Evolutionary conservation across 208 protist species (phyloP).

Genomic region (Trypanosoma avium): DNA sequence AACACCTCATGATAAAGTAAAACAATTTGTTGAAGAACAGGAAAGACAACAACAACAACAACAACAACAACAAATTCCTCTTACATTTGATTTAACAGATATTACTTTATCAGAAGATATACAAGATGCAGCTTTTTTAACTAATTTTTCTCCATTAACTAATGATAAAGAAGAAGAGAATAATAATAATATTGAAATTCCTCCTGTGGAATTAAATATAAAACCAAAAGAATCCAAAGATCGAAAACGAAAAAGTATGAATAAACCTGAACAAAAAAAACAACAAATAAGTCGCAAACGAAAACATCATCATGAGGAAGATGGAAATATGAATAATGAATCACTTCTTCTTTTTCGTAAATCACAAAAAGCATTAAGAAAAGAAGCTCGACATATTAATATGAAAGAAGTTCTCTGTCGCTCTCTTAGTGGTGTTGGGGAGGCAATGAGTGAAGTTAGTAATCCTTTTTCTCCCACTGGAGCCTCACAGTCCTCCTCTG

Average conservation of each 20-base stretch:
- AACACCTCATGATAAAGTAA: constrained; percentile 22
- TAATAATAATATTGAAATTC: background rate
- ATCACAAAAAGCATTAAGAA: constrained; percentile 66
- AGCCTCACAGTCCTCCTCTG: constrained; percentile 31
- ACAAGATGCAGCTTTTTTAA: background rate
- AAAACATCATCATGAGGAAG: constrained; percentile 5
- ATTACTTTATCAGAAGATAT: background rate
- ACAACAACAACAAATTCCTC: background rate
- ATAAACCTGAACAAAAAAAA: background rate
- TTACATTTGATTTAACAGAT: background rate
- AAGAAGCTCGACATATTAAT: constrained; percentile 57
- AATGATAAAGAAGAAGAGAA: background rate
- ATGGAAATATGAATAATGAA: constrained; percentile 25
- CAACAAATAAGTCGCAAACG: background rate
- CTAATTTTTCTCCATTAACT: background rate
- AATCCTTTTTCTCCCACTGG: constrained; percentile 31
- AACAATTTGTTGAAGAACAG: constrained; percentile 25
- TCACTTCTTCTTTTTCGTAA: constrained; percentile 47
- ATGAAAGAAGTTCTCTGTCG: constrained; percentile 66
- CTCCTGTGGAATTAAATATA: background rate
- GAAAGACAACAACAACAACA: background rate
- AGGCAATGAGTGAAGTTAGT: constrained; percentile 8
- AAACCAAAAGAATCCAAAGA: background rate
- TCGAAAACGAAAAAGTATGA: constrained; percentile 19
- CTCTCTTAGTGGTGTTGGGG: constrained; percentile 16